Conservation (phyloP, 75 land plant species). For the Cupressus sempervirens region DNA sequence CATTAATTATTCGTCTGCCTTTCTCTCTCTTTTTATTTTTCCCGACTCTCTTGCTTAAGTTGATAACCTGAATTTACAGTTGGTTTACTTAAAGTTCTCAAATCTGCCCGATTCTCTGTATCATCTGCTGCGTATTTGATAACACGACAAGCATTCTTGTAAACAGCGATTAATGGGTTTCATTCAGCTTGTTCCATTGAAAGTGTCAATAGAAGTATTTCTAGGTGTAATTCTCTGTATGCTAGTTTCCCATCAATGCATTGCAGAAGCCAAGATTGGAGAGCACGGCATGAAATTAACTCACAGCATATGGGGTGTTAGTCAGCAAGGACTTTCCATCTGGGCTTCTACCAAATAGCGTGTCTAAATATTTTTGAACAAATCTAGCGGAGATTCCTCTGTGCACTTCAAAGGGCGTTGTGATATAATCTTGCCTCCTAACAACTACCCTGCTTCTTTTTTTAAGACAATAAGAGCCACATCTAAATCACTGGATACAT, state of each 20-base stretch:
- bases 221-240: not conserved
- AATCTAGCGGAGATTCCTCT: conserved; percentile 58
- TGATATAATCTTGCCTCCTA: conserved; percentile 58
- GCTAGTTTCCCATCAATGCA: not conserved
- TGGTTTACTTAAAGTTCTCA: not conserved
- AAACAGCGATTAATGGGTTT: not conserved
- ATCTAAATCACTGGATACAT: no score
- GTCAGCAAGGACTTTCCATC: conserved; percentile 58
- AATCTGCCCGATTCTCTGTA: not conserved
- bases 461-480: conserved; percentile 36
- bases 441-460: conserved; percentile 68
- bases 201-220: not conserved
- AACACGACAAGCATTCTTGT: not conserved
- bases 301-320: conserved; percentile 56
- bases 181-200: not conserved
- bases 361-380: conserved; percentile 52
- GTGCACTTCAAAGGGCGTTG: conserved; percentile 52
- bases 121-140: not conserved
- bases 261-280: not conserved
- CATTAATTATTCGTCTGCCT: no score
- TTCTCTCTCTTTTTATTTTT: no score
- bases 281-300: not conserved
- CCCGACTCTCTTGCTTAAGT: no score
- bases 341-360: conserved; percentile 68
- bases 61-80: not conserved